Base-by-base conservation (phyloP, 2,329 filamentous ascomycete species). In the Exophiala bonariae region DNA sequence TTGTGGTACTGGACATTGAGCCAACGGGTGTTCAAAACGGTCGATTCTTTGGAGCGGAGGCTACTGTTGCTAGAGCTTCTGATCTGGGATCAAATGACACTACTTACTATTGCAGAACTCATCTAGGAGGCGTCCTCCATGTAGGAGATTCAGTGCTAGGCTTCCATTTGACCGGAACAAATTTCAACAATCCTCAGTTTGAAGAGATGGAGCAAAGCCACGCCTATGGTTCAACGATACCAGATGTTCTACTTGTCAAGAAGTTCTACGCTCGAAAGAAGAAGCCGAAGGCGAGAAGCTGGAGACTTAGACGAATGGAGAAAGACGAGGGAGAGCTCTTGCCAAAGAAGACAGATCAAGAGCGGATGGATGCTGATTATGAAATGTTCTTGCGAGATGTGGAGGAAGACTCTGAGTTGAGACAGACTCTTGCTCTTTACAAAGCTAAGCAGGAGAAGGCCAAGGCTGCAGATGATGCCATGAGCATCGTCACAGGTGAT, bases 371-470 rank as follows among this genome's bases (percentile, higher is more conserved):
- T 65, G 81, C 85, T 57, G 93, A 99, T 70, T 99, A 95, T 71
- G 93, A 99, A 74, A 82, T 91, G 81, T 99, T 99, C 82, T 74
- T 99, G 76, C 85, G 87, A 36, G 93, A 99, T 67, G 89, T 99
- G 9, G 95, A 99, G 71, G 91, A 97, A 66, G 93, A 99, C 66
- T 80, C 87, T 42, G 93, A 99, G 63, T 77, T 96, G 58, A 79
- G 93, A 45, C 80, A 84, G 34, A 90, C 89, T 1, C 74, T 99
- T 64, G 87, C 89, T 36, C 67, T 99, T 61, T 99, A 96, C 74
- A 96, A 92, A 65, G 71, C 71, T 28, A 70, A 77, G 74, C 79
- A 75, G 62, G 74, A 59, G 69, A 73, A 47, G 70, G 73, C 1
- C 82, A 86, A 49, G 81, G 73, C 74, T 50, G 68, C 61, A 41